These are phyloP conservation scores for Bruguiera gymnorhiza DNA, from an alignment of 345 rosid genomes.

Conservation along the genomic window DNA sequence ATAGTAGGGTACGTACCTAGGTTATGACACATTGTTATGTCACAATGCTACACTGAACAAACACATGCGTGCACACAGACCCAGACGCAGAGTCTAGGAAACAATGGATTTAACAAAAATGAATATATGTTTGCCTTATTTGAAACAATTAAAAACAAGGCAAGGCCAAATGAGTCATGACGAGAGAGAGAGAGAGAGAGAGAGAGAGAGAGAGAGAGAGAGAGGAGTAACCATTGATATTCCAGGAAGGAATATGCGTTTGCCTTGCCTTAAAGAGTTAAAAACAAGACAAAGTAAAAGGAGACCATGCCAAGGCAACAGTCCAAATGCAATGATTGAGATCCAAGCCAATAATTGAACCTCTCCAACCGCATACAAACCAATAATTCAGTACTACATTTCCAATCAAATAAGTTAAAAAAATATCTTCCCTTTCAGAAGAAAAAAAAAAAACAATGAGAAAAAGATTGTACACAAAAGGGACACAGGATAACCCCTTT, in stretches of 20 bases:
- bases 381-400: slow-evolving; percentile 33
- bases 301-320: slow-evolving; percentile 14
- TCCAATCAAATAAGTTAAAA: neutral
- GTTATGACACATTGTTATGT: no score
- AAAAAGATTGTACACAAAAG: neutral
- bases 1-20: no score
- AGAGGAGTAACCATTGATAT: neutral
- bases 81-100: no score
- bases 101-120: no score
- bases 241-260: slow-evolving; percentile 13
- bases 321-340: slow-evolving; percentile 44
- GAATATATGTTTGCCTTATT: no score
- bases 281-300: slow-evolving; percentile 4
- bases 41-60: no score
- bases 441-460: neutral
- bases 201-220: neutral
- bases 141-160: no score
- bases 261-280: slow-evolving; percentile 24
- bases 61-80: no score
- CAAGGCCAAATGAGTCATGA: neutral
- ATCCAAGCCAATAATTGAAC: slow-evolving; percentile 45
- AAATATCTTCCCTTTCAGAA: neutral
- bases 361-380: slow-evolving; percentile 19
- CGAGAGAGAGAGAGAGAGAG: neutral
- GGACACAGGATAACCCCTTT: neutral